Evolutionary conservation across 108 stramenopile genomes (phyloP).

Genomic region (Parietichytrium sp.): DNA sequence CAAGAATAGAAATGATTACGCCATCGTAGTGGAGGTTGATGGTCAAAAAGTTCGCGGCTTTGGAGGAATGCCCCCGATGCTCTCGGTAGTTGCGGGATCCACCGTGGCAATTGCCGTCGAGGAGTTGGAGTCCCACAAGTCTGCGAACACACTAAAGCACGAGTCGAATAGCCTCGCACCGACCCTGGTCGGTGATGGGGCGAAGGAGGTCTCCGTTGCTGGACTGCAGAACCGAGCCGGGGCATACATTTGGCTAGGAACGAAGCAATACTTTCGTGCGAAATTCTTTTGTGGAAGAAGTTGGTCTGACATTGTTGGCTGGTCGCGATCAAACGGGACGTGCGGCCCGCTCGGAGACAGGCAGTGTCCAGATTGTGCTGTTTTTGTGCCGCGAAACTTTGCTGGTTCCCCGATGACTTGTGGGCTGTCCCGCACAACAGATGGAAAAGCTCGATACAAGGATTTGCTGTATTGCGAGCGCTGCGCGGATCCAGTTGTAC

Average conservation of each 20-base stretch:
- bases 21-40: conserved; percentile 10
- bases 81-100: neutral
- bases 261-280: neutral
- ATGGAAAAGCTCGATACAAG: neutral
- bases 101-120: neutral
- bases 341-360: neutral
- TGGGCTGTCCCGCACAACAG: neutral
- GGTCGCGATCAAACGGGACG: neutral
- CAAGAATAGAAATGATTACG: neutral
- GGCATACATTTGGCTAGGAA: conserved; percentile 26
- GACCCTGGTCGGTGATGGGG: neutral
- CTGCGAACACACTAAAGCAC: neutral
- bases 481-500: neutral
- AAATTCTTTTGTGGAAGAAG: conserved; percentile 9
- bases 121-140: neutral
- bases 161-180: neutral
- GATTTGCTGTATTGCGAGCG: conserved; percentile 10
- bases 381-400: neutral
- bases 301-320: neutral
- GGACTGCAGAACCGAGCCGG: conserved; percentile 1
- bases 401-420: neutral
- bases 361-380: conserved; percentile 12
- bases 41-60: neutral
- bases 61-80: neutral
- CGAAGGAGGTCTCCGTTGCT: neutral